These are phyloP conservation scores for Stipa capillata DNA, from an alignment of 176 grass and related monocot species.

Conservation along the genomic window DNA sequence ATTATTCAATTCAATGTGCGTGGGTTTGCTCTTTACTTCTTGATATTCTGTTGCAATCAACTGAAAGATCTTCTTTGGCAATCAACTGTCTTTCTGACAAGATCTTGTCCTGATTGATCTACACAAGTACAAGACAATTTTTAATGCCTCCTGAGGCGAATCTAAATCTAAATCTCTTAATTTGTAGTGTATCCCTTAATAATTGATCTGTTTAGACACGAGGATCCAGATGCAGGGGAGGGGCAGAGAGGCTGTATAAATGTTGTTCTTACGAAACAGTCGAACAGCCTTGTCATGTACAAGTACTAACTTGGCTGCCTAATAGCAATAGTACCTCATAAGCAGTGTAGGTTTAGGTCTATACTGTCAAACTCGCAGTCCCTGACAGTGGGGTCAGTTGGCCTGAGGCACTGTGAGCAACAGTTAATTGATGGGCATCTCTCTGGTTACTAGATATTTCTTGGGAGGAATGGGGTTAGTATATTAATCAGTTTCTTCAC, in stretches of 20 bases:
- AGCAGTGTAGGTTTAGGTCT: background rate
- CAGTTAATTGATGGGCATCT: background rate
- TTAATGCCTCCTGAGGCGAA: background rate
- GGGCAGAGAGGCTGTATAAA: background rate
- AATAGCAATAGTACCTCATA: background rate
- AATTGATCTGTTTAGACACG: background rate
- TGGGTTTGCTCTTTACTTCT: background rate
- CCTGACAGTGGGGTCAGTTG: background rate
- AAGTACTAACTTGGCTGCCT: background rate
- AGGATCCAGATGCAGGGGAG: slow-evolving; percentile 9
- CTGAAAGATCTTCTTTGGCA: background rate
- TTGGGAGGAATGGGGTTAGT: background rate
- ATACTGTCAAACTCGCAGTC: background rate
- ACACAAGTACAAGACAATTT: background rate
- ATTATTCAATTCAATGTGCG: background rate
- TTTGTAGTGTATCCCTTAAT: background rate
- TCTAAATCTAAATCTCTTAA: slow-evolving; percentile 12
- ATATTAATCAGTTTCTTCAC: background rate
- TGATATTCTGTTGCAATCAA: background rate
- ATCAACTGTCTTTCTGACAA: background rate
- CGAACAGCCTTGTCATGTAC: background rate
- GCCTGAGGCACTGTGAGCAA: background rate
- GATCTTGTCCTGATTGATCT: slow-evolving; percentile 23
- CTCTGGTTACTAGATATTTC: background rate
- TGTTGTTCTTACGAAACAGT: background rate